Conservation (phyloP, 371 early-diverging fungal genomes). For the Mucor racemosus region DNA sequence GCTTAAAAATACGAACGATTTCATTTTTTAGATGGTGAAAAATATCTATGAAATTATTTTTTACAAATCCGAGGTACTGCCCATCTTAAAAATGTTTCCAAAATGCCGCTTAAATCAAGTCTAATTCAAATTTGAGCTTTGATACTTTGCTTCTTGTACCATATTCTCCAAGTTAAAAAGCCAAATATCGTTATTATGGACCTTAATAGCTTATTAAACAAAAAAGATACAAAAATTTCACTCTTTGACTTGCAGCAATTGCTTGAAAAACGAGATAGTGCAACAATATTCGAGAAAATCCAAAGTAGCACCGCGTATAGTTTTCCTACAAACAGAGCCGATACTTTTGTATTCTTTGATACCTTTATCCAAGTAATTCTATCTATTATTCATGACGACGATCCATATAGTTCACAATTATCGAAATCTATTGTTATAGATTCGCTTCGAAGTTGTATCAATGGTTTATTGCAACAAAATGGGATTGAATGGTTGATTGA, state of each 20-base stretch:
- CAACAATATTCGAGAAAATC: constrained; percentile 29
- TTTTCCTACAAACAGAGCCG: constrained; percentile 21
- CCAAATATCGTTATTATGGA: constrained; percentile 31
- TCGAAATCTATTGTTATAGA: constrained; percentile 31
- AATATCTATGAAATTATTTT: too few species aligned
- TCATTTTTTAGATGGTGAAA: too few species aligned
- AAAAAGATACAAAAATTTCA: constrained; percentile 27
- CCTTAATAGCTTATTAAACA: constrained; percentile 41
- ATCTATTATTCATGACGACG: constrained; percentile 31
- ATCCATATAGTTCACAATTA: constrained; percentile 29
- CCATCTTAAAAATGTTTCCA: too few species aligned
- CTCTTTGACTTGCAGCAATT: constrained; percentile 27
- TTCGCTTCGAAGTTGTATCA: constrained; percentile 41
- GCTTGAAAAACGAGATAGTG: constrained; percentile 21
- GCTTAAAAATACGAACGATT: too few species aligned
- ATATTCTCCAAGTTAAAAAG: too few species aligned
- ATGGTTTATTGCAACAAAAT: constrained; percentile 31
- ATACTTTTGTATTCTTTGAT: constrained; percentile 44
- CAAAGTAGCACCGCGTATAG: constrained; percentile 29
- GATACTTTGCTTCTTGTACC: background rate
- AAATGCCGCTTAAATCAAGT: too few species aligned
- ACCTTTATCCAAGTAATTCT: constrained; percentile 39
- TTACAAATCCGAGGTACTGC: too few species aligned
- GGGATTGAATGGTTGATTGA: constrained; percentile 35
- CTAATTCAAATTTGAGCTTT: background rate